Percentiles rank a stretch among this genome's conserved stretches.
Evolutionary conservation across 805 yeast species (phyloP).

Genomic region (Aciculoconidium aculeatum): DNA sequence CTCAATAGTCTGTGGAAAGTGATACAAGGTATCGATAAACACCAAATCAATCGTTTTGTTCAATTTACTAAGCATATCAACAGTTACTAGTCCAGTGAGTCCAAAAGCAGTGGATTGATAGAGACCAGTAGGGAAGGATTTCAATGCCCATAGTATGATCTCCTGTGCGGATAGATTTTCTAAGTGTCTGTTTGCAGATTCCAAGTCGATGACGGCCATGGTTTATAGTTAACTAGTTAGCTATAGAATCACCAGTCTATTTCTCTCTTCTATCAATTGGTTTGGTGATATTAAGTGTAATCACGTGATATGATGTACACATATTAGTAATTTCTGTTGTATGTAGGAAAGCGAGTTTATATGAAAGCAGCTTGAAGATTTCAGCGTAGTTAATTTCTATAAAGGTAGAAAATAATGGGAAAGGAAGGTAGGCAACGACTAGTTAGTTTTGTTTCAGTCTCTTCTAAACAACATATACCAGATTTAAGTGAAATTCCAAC

Average conservation of each 20-base stretch:
- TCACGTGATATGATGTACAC: slow-evolving; percentile 10
- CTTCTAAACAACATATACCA: too few relatives aligned
- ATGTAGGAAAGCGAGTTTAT: too few relatives aligned
- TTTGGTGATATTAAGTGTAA: not conserved
- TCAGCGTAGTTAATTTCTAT: too few relatives aligned
- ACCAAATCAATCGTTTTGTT: slow-evolving; percentile 59
- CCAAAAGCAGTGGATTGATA: slow-evolving; percentile 96
- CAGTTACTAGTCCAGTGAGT: slow-evolving; percentile 80
- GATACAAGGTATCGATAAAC: slow-evolving; percentile 86
- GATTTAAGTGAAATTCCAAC: too few relatives aligned
- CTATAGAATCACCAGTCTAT: too few relatives aligned
- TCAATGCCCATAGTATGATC: slow-evolving; percentile 72
- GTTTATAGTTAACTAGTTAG: not conserved
- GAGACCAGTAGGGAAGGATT: slow-evolving; percentile 68
- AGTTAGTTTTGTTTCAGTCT: too few relatives aligned
- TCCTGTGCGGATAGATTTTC: slow-evolving; percentile 59
- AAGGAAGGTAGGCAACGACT: too few relatives aligned
- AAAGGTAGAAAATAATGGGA: too few relatives aligned
- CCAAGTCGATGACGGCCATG: slow-evolving; percentile 35
- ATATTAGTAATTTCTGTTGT: too few relatives aligned
- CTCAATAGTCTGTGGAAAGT: slow-evolving; percentile 88
- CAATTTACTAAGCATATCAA: slow-evolving; percentile 70
- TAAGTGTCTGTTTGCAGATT: slow-evolving; percentile 60
- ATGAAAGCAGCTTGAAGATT: too few relatives aligned
- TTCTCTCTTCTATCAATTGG: too few relatives aligned